Evolutionary conservation across 148 eudicot species (phyloP).

Genomic region (Heliosperma pusillum): DNA sequence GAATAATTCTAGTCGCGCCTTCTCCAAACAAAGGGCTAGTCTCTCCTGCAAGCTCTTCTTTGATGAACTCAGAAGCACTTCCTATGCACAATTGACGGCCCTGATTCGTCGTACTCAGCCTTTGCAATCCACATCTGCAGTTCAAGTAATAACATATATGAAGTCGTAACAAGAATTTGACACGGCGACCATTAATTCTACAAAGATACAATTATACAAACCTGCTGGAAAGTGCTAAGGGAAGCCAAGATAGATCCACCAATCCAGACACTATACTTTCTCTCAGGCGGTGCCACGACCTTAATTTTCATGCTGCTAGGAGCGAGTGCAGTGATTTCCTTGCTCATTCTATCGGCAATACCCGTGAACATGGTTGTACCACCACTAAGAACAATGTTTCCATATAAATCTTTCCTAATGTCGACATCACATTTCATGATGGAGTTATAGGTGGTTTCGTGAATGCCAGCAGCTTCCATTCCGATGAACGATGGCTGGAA

Average conservation of each 20-base stretch:
- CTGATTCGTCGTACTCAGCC: not conserved
- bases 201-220: not conserved
- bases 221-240: not conserved
- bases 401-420: not conserved
- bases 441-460: not conserved
- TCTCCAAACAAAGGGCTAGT: not conserved
- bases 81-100: not conserved
- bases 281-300: not conserved
- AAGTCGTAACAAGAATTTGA: not conserved
- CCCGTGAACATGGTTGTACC: not conserved
- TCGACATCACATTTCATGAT: not conserved
- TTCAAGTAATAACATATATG: not conserved
- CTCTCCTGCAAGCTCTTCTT: not conserved
- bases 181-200: too few relatives aligned
- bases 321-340: not conserved
- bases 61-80: not conserved
- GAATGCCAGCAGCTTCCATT: conserved; percentile 7
- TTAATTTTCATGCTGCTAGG: not conserved
- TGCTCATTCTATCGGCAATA: not conserved
- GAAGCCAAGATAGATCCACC: not conserved
- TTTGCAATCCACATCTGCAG: not conserved
- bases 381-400: not conserved
- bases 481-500: conserved; percentile 27
- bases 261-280: not conserved
- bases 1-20: not conserved